Base-by-base conservation (phyloP, 805 yeast genomes). In the Candida patagonica region DNA sequence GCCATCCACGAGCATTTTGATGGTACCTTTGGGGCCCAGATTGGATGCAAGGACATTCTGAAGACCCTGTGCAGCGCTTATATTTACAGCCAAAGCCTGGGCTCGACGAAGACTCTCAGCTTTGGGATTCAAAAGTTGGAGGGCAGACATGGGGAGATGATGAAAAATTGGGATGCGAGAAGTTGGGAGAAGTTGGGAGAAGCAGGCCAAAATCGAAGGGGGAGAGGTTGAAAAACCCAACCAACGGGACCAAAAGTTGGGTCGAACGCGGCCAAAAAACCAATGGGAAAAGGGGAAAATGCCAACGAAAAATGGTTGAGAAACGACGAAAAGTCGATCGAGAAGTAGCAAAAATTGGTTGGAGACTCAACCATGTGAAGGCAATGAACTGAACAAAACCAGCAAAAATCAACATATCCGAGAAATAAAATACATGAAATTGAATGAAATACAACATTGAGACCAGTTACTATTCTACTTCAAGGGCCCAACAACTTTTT, bases 21-120 rank as follows among this genome's bases (percentile, higher is more conserved):
- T 68, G 12, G 98, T 92, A 41, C 98, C 98, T 59, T 86, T 86
- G 35, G 98, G 98, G 27, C 98, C 98, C 53, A 92, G 67, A 59
- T 92, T 92, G 44, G 95, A 78, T 44, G 89, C 80, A 45, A 92
- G 67, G 30, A 92, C 97, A 53, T 79, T 82, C 65, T 92, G 98
- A 42, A 92, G 70, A 32, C 98, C 98, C 59, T 86, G 95, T 4
- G 98, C 98, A 3, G 98, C 96, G 13, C 87, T 76, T 38, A 86
- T 85, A 63, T 92, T 92, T 31, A 92, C 98, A 57, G 88, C 87
- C 44, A 92, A 70, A 23, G 98, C 98, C 61, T 94, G 97, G 45
- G 83, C 76, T 55, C 98, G 77, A 65, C 97, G 77, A 50, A 92
- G 65, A n/a, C 95, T 83, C 69, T 92, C 98, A 4, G 98, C 98